Evolutionary conservation across 2,329 filamentous ascomycete species (phyloP), one percentile per base, ranked within the genome.

Genomic region (Xylariales sp.): DNA sequence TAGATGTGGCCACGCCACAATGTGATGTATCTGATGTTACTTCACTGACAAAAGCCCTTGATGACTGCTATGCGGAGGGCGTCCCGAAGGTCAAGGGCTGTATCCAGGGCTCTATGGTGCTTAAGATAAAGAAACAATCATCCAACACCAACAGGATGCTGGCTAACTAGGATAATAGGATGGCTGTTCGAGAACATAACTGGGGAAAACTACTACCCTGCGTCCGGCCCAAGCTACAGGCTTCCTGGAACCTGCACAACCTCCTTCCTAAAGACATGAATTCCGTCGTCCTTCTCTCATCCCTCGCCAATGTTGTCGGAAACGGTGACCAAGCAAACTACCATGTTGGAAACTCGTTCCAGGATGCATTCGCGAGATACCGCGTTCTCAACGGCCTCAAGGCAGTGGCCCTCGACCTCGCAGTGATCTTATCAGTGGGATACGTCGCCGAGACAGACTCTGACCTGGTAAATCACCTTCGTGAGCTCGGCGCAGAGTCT

Each of bases 241-340:
- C 33, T 2, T 28, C 43, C 3, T 39, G 32, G 31, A 43, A 58
- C 28, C 48, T 67, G 16, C 36, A 46, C 21, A n/a, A 39, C 8
- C 9, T 19, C 4, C 31, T 49, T 1, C 43, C 44, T 4, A 21
- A 24, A 12, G 20, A 36, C 14, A 24, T 39, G 4, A 27, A 39
- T 24, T 39, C 31, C 37, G 20, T 39, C 18, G 20, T 39, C 37
- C 24, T 39, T 14, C 20, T 39, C 15, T 39, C 37, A 12, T 39
- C 37, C 5, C 6, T 31, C 4, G 18, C 27, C 3, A 14, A 14
- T 27, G 20, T 39, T 11, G 9, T 19, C 14, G 37, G 37, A 3
- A 39, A 39, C 37, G 24, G 25, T 31, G 37, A 19, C 25, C 37
- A 39, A 27, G 16, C 37, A 15, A 39, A 39, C 37, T 39, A 39